Evolutionary conservation across 768 basidiomycete species (phyloP), one percentile per base, ranked within the genome.

Genomic region (Filobasidium wieringae): DNA sequence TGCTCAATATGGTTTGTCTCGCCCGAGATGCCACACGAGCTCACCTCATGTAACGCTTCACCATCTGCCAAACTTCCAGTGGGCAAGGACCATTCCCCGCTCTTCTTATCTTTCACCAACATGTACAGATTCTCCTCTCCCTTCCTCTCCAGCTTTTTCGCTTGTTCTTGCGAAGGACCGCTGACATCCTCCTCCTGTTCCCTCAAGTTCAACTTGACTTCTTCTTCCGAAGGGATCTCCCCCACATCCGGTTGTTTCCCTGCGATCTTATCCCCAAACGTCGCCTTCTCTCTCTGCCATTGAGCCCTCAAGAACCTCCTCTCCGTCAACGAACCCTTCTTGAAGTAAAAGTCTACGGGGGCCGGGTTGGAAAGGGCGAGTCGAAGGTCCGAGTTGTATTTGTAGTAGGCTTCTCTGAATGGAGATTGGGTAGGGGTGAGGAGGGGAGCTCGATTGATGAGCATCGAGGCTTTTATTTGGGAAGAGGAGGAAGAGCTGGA

Each of bases 331-430:
- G 90, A 87, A 8, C 91, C 91, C 51, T 84, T 84, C 75, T 90
- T 90, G 80, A 93, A 93, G 77, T 92, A 96, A 75, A 93, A 89
- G 47, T 90, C 84, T 58, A 81, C 78, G 17, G 91, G 87, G 71
- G 89, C 84, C 0, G 91, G 91, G 64, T 88, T 88, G 70, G 85
- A 85, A 49, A 96, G 76, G 2, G 90, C 85, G 63, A 87, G 84
- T 66, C 83, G 81, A 68, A 96, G 81, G 40, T 87, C 83, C 8
- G 81, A 78, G 70, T 89, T 86, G 78, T 93, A 92, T 53, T 80
- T 78, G 73, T 87, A 84, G 74, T 86, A 91, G 12, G 87, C 83
- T 63, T 78, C 76, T 74, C 92, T 88, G 66, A 93, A 86, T 1
- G 79, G 75, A 0, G 82, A 82, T 0, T 83, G 84, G 2, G 68